Evolutionary conservation across 257 asterid species (phyloP).

Genomic region (Solanum arcanum): DNA sequence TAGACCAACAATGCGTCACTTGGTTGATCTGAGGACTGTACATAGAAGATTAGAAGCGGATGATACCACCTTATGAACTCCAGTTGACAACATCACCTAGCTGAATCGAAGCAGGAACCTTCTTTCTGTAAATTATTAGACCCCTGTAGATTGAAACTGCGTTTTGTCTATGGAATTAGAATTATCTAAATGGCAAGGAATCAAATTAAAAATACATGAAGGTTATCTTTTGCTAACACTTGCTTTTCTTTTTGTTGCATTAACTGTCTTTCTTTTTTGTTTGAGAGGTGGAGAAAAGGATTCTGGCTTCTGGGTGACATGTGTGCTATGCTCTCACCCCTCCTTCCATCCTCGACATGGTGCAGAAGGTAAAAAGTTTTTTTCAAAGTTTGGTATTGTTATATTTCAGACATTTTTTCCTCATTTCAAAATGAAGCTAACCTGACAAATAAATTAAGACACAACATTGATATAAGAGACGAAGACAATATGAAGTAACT

Average conservation of each 20-base stretch:
- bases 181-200: neutral
- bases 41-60: slow-evolving; percentile 26
- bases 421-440: neutral
- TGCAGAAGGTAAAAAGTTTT: too few species aligned
- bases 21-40: slow-evolving; percentile 64
- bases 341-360: too few species aligned
- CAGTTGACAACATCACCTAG: neutral
- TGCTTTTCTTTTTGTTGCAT: neutral
- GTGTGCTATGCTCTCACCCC: too few species aligned
- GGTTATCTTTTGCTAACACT: neutral
- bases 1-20: slow-evolving; percentile 95
- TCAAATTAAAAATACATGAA: neutral
- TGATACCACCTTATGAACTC: slow-evolving; percentile 4
- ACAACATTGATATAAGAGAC: neutral
- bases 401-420: too few species aligned
- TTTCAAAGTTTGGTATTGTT: too few species aligned
- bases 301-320: neutral
- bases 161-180: neutral
- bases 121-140: neutral
- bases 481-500: neutral
- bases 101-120: neutral
- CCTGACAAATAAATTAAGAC: neutral
- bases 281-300: neutral
- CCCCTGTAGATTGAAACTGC: neutral
- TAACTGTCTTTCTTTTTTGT: neutral